Conservation (phyloP, 176 grass and related monocot genomes). For the Themeda triandra region DNA sequence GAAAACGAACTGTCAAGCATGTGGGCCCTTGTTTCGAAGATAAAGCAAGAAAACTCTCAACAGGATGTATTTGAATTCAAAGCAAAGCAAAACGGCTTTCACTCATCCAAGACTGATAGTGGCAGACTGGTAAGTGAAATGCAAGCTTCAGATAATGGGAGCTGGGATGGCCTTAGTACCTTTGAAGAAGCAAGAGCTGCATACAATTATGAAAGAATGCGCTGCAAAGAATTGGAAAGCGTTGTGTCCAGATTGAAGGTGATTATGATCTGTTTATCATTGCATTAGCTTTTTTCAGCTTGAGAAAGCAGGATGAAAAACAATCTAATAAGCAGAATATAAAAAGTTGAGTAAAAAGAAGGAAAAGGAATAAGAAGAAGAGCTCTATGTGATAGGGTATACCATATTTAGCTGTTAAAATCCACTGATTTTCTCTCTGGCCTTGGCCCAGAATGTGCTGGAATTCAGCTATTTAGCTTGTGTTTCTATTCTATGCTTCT, state of each 20-base stretch:
- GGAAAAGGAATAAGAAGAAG: background rate
- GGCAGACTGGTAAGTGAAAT: slow-evolving; percentile 17
- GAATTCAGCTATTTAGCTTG: background rate
- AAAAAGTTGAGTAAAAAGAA: background rate
- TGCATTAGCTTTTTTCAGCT: background rate
- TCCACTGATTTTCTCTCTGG: background rate
- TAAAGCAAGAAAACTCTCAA: slow-evolving; percentile 66
- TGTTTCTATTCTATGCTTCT: slow-evolving; percentile 2
- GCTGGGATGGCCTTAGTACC: slow-evolving; percentile 44
- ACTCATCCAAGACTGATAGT: slow-evolving; percentile 36
- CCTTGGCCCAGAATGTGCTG: background rate
- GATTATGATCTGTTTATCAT: background rate
- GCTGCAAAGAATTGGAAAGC: slow-evolving; percentile 72
- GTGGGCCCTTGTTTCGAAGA: slow-evolving; percentile 80
- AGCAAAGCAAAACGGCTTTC: slow-evolving; percentile 59
- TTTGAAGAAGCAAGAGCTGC: slow-evolving; percentile 72
- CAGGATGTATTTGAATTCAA: slow-evolving; percentile 58
- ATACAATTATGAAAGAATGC: slow-evolving; percentile 62
- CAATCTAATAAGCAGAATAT: background rate
- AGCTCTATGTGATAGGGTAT: background rate
- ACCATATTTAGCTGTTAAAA: background rate
- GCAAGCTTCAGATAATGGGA: slow-evolving; percentile 43
- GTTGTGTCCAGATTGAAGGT: slow-evolving; percentile 86
- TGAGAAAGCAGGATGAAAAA: background rate
- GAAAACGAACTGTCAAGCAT: slow-evolving; percentile 88